Evolutionary conservation across 2,329 filamentous ascomycete genomes (phyloP).

Genomic region (Hymenoscyphus linearis): DNA sequence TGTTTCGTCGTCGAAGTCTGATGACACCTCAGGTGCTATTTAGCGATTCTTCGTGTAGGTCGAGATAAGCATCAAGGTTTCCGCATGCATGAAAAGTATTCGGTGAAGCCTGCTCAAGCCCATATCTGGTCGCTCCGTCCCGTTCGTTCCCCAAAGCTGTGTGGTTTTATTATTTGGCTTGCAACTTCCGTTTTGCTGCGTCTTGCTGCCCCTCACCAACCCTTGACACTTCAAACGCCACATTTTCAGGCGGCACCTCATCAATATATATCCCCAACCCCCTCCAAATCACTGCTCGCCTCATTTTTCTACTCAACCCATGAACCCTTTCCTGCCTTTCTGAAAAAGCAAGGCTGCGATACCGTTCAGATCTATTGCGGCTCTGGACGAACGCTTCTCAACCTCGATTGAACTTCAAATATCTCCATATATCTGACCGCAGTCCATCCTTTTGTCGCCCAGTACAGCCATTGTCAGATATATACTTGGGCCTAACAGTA

Average conservation of each 20-base stretch:
- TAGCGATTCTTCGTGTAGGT: not conserved
- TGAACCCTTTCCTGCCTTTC: not conserved
- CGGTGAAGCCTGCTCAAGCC: not conserved
- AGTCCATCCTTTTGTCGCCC: slow-evolving; percentile 4
- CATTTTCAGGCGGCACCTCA: not conserved
- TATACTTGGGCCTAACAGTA: not conserved
- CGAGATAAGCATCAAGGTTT: not conserved
- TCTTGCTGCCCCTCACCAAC: not conserved
- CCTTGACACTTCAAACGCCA: not conserved
- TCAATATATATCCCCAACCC: not conserved
- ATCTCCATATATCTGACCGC: not conserved
- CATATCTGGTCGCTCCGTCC: not conserved
- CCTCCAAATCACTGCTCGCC: not conserved
- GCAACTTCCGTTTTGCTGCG: not conserved
- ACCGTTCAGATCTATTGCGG: not conserved
- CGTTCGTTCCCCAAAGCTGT: not conserved
- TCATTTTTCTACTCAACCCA: slow-evolving; percentile 2
- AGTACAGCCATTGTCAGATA: slow-evolving; percentile 1
- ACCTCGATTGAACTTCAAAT: not conserved
- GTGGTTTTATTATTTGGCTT: not conserved
- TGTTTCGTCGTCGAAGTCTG: not conserved
- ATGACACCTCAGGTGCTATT: not conserved
- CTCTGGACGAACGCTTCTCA: not conserved
- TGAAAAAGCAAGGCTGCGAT: not conserved
- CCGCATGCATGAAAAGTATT: not conserved